Evolutionary conservation across 2,329 filamentous ascomycete species (phyloP).

Genomic region (Trichoderma guizhouense): DNA sequence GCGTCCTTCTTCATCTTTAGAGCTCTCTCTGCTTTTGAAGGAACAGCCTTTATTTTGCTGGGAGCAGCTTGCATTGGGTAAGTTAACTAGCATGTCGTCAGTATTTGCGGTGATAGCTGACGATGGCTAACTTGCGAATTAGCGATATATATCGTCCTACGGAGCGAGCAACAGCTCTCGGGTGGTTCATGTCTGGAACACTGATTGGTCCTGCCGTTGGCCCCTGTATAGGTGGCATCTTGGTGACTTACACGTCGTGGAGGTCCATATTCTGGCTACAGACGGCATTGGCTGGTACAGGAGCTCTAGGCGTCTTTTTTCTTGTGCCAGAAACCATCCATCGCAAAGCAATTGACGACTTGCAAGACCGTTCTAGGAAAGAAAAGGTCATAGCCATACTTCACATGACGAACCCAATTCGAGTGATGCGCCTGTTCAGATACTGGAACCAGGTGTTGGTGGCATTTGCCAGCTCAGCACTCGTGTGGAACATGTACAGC

Average conservation of each 20-base stretch:
- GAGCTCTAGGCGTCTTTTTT: conserved; percentile 58
- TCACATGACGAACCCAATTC: conserved; percentile 63
- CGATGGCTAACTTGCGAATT: conserved; percentile 17
- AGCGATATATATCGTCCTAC: conserved; percentile 62
- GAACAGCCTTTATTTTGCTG: conserved; percentile 70
- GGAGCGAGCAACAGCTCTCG: conserved; percentile 67
- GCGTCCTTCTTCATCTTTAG: conserved; percentile 71
- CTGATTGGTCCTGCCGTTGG: conserved; percentile 70
- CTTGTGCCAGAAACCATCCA: conserved; percentile 72
- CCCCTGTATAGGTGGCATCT: conserved; percentile 69
- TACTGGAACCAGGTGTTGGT: conserved; percentile 67
- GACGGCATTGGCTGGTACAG: conserved; percentile 61
- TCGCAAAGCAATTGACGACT: conserved; percentile 58
- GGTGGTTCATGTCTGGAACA: conserved; percentile 70
- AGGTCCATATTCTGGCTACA: conserved; percentile 76
- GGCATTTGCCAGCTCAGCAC: conserved; percentile 53
- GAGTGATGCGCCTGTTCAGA: conserved; percentile 60
- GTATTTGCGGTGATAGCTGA: neutral
- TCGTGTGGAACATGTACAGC: conserved; percentile 71
- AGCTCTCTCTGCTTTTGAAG: conserved; percentile 70
- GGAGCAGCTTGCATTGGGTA: conserved; percentile 66
- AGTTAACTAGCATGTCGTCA: conserved; percentile 23
- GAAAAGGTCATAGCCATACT: conserved; percentile 54
- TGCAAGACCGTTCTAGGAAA: conserved; percentile 50
- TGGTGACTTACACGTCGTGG: conserved; percentile 72